A percentile compares a stretch with the other conserved stretches of the same genome.
These are phyloP conservation scores for Pneumocystis oryctolagi DNA, from an alignment of 1,139 yeast genomes.

Conservation along the genomic window DNA sequence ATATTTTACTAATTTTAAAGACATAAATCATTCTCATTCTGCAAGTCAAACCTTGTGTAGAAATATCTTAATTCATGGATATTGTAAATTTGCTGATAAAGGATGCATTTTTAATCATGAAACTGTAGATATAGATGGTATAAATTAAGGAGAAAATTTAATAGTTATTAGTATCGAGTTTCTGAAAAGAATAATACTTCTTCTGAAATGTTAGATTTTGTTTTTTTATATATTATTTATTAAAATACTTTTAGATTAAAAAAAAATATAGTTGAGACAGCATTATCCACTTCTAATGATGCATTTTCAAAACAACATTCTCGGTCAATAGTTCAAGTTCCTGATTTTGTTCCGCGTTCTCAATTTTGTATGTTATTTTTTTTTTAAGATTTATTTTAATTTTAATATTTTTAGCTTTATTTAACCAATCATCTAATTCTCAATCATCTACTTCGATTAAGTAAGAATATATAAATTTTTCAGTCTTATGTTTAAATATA, in stretches of 20 bases:
- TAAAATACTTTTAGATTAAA: constrained; percentile 39
- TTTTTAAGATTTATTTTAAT: neutral
- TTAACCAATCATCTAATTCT: neutral
- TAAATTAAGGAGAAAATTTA: neutral
- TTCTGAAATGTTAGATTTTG: constrained; percentile 17
- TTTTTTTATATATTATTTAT: constrained; percentile 31
- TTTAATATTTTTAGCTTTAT: neutral
- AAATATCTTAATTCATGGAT: constrained; percentile 74
- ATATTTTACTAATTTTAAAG: neutral
- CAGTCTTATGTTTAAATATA: neutral
- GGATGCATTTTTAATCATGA: constrained; percentile 78
- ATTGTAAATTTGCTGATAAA: constrained; percentile 74
- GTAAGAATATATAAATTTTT: neutral
- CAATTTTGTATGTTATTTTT: neutral
- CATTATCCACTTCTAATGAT: neutral
- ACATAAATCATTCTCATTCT: neutral
- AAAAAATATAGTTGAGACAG: neutral
- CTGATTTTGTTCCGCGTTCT: neutral
- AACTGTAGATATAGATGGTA: constrained; percentile 10
- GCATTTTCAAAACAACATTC: neutral
- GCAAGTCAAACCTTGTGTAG: constrained; percentile 40
- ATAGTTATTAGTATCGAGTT: neutral
- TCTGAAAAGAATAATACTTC: neutral
- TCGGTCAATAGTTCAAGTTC: neutral
- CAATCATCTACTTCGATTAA: neutral